phyloP scores from a whole-genome alignment of 75 land plant genomes.

The Pinus tabuliformis region DNA sequence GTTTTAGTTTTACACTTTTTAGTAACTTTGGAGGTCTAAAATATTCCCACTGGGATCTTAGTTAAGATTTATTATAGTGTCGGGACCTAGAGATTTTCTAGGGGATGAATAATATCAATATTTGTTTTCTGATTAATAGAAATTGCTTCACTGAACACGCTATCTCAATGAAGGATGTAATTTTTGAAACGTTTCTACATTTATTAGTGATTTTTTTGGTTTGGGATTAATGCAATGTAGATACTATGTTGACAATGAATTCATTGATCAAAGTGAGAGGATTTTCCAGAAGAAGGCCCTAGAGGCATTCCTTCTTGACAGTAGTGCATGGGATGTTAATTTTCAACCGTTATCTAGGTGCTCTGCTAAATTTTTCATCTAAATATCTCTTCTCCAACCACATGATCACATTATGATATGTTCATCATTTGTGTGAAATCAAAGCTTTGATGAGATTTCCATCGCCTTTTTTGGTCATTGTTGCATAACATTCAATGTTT shows the following conservation, averaged over 20 bases:
- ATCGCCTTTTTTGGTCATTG: neutral
- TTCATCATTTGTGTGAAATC: neutral
- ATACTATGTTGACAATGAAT: constrained; percentile 93
- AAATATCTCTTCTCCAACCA: constrained; percentile 81
- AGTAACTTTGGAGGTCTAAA: too few species aligned
- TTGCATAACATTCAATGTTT: too few species aligned
- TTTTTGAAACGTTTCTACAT: neutral
- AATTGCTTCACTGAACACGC: too few species aligned
- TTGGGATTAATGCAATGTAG: constrained; percentile 16
- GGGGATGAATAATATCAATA: too few species aligned
- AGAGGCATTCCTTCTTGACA: neutral
- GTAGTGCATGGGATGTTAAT: too few species aligned
- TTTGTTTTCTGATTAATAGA: too few species aligned
- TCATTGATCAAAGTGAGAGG: constrained; percentile 72
- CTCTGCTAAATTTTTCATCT: constrained; percentile 71
- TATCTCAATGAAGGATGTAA: too few species aligned
- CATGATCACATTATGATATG: constrained; percentile 91
- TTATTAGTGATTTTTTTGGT: neutral
- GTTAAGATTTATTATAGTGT: too few species aligned
- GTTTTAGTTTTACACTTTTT: too few species aligned
- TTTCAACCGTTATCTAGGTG: too few species aligned
- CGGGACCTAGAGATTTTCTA: too few species aligned
- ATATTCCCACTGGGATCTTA: too few species aligned
- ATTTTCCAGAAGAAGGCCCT: constrained; percentile 83
- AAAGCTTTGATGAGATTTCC: neutral